Base-by-base conservation (phyloP, 1,284 basidiomycete genomes). In the Veloboletus limbatus region DNA sequence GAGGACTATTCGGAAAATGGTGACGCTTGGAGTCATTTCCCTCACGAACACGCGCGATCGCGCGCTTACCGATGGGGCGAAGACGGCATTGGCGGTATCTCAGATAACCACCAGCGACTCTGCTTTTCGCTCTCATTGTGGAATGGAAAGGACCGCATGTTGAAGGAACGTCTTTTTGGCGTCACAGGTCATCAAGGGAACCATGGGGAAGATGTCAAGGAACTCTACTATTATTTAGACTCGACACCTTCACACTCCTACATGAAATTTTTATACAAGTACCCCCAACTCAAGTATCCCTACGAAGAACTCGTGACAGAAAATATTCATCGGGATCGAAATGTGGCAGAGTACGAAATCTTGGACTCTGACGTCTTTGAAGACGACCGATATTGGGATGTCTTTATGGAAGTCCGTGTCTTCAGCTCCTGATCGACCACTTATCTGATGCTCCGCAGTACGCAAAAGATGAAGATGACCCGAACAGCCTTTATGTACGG, bases 241-340 rank as follows among this genome's bases (percentile, higher is more conserved):
- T 97, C 92, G 43, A 97, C 96, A 0, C 96, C 96, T 17, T 97
- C 95, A 1, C 96, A 99, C 67, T 96, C 92, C 25, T 99, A 98
- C 79, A 98, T 98, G 96, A 99, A 98, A 71, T 96, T 89, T 70
- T 73, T 97, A 49, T 97, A 97, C 83, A 98, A 98, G 69, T 98
- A 98, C 61, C 95, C 96, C 13, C 96, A 99, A 69, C 76, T 82
- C 54, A 75, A 78, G 36, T 99, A 81, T 70, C 96, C 96, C 1
- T 99, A 99, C 70, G 92, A 97, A 64, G 80, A 97, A 56, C 81
- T 99, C 43, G 88, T 95, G 13, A 73, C 77, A 42, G 94, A 98
- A 72, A 95, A 88, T 62, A 73, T 81, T 56, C 81, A 86, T 59
- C 79, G 96, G 39, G 81, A 82, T 56, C 80, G 96, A 31, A 85